A percentile compares a stretch with the other conserved stretches of the same genome.
phyloP scores from a whole-genome alignment of 768 basidiomycete species.

The Hortiboletus campestris region DNA sequence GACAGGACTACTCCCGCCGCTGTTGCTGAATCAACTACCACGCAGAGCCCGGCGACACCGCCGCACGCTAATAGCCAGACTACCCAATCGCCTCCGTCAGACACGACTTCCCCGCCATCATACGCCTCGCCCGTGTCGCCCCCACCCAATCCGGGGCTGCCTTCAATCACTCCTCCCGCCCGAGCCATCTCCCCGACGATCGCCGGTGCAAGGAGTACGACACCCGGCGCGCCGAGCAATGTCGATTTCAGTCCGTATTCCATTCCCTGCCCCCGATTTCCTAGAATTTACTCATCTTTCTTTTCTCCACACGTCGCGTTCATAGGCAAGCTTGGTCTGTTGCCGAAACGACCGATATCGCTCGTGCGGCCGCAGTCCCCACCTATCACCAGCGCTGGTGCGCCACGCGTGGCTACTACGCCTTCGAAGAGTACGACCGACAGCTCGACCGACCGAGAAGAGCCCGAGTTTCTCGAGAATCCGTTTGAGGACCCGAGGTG shows the following conservation, averaged over 20 bases:
- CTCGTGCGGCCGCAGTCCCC: slow-evolving; percentile 37
- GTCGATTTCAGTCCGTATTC: slow-evolving; percentile 35
- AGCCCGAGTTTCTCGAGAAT: slow-evolving; percentile 72
- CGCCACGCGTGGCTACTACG: slow-evolving; percentile 6
- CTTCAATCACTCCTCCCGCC: background rate
- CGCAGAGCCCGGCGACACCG: background rate
- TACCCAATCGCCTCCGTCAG: background rate
- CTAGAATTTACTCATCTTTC: background rate
- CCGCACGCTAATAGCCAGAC: background rate
- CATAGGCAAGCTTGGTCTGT: slow-evolving; percentile 62
- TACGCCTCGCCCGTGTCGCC: slow-evolving; percentile 7
- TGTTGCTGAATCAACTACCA: background rate
- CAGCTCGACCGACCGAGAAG: slow-evolving; percentile 41
- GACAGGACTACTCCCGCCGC: background rate
- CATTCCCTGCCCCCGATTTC: too few species aligned
- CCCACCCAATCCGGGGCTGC: background rate
- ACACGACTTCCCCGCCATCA: slow-evolving; percentile 1
- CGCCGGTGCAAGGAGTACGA: slow-evolving; percentile 6
- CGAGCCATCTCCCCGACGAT: slow-evolving; percentile 14
- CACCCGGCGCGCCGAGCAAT: slow-evolving; percentile 9
- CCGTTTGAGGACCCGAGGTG: slow-evolving; percentile 58
- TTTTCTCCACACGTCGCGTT: background rate
- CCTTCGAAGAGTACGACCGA: slow-evolving; percentile 23
- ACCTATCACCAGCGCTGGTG: slow-evolving; percentile 14
- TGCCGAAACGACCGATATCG: slow-evolving; percentile 75